Evolutionary conservation across 495 filamentous ascomycete species (phyloP), one percentile per base, ranked within the genome.

Genomic region (Xylaria grammica): DNA sequence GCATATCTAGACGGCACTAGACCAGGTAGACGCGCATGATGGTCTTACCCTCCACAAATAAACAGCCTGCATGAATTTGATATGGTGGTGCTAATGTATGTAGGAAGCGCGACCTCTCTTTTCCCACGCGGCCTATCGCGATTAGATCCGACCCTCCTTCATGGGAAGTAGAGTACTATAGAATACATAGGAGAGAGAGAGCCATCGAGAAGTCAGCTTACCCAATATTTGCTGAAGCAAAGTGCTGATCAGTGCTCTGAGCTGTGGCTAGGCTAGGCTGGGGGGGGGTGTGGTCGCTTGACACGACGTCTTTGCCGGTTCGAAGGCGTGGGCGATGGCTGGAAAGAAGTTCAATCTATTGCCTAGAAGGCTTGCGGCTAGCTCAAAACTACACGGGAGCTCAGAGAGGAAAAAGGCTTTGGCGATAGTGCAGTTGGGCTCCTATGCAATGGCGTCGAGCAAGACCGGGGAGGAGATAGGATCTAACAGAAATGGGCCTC

Each of bases 71-170:
- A 50, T 60, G 30, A n/a, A 22, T 24, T 48, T 36, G 19, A 20
- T 51, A 60, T 42, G 50, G 44, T 51, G 45, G 45, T 34, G 8
- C 9, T 38, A n/a, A n/a, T n/a, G 40, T 17, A 60, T 38, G 17
- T n/a, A 49, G 40, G 38, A 38, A 50, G 45, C 22, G 32, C 30
- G 22, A 51, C 45, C 58, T 60, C 45, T n/a, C 4, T 51, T 36
- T 4, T 8, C 58, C 57, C 32, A 36, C 30, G 20, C 58, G 45
- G 22, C 58, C 45, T 60, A 50, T 60, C 30, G 32, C 44, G 19
- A 50, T 38, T 9, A 19, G 32, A 27, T 29, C 58, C 45, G 58
- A 24, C 58, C 45, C 58, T 60, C 58, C 58, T 20, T 60, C 19
- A 4, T 11, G 19, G 6, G 6, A 51, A 6, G 29, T 5, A 24